Conservation (phyloP, 192 early-diverging fungal species). For the Coemansia sp. region DNA sequence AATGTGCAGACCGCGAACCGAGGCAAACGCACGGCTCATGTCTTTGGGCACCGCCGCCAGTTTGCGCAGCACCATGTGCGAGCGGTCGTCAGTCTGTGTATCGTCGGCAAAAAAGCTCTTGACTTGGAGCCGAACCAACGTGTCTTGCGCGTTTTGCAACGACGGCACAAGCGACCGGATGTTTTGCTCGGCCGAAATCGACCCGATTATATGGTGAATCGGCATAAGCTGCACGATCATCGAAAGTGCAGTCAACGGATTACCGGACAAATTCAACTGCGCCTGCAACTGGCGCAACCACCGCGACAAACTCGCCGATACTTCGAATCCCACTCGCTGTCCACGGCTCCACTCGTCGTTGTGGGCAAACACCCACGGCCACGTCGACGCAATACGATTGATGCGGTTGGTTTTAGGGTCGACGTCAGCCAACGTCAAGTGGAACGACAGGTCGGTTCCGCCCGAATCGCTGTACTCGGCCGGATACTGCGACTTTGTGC, state of each 20-base stretch:
- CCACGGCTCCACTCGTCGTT: slow-evolving; percentile 1
- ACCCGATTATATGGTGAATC: slow-evolving; percentile 31
- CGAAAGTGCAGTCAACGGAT: slow-evolving; percentile 31
- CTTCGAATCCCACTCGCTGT: slow-evolving; percentile 19
- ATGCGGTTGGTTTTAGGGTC: slow-evolving; percentile 32
- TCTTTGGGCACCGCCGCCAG: slow-evolving; percentile 13
- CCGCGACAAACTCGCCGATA: slow-evolving; percentile 42
- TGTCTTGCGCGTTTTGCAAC: slow-evolving; percentile 14
- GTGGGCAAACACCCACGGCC: slow-evolving; percentile 47
- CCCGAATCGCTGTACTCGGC: slow-evolving; percentile 31
- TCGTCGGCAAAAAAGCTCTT: slow-evolving; percentile 15
- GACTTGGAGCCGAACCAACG: slow-evolving; percentile 23
- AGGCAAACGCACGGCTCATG: slow-evolving; percentile 26
- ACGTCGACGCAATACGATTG: slow-evolving; percentile 41
- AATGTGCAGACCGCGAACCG: slow-evolving; percentile 31
- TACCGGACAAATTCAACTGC: slow-evolving; percentile 41
- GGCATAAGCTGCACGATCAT: slow-evolving; percentile 50
- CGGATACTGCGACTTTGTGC: slow-evolving; percentile 26
- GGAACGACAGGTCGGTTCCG: slow-evolving; percentile 41
- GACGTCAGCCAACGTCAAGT: slow-evolving; percentile 48
- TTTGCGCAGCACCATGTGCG: slow-evolving; percentile 28
- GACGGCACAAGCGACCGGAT: slow-evolving; percentile 23
- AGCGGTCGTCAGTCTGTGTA: slow-evolving; percentile 6
- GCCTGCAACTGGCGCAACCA: slow-evolving; percentile 50
- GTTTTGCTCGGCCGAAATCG: slow-evolving; percentile 19